These are phyloP conservation scores for Teratosphaeria destructans DNA, from an alignment of 2,329 filamentous ascomycete genomes.

Conservation along the genomic window DNA sequence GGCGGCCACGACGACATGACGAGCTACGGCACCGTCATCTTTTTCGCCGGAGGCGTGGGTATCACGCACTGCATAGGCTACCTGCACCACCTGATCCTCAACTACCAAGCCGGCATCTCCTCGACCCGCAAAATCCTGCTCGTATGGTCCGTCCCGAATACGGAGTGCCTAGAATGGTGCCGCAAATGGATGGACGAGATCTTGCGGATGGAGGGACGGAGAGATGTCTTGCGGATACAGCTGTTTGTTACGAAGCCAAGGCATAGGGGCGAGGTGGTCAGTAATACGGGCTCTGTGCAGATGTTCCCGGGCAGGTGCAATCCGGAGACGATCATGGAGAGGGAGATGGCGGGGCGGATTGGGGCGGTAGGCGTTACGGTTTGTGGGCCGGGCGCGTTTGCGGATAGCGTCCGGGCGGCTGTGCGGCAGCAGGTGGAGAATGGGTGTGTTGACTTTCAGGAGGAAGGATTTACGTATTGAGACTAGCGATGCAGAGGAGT, in stretches of 20 bases:
- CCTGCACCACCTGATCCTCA: slow-evolving; percentile 59
- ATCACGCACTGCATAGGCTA: slow-evolving; percentile 72
- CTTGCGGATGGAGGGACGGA: slow-evolving; percentile 47
- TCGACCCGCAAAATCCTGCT: slow-evolving; percentile 62
- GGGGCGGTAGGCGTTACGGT: slow-evolving; percentile 53
- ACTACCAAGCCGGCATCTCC: slow-evolving; percentile 58
- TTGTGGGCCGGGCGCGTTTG: slow-evolving; percentile 53
- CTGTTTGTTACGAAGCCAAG: slow-evolving; percentile 54
- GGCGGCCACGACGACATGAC: slow-evolving; percentile 59
- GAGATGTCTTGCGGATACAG: slow-evolving; percentile 49
- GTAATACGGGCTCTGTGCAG: slow-evolving; percentile 47
- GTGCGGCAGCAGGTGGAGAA: slow-evolving; percentile 42
- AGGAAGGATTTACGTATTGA: slow-evolving; percentile 52
- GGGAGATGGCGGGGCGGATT: slow-evolving; percentile 42
- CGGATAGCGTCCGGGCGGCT: slow-evolving; percentile 49
- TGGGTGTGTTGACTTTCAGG: slow-evolving; percentile 50
- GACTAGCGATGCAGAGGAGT: background rate
- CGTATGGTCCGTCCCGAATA: slow-evolving; percentile 69
- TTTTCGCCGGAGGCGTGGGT: slow-evolving; percentile 72
- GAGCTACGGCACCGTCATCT: slow-evolving; percentile 67
- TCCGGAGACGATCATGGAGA: slow-evolving; percentile 45
- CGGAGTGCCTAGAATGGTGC: slow-evolving; percentile 55
- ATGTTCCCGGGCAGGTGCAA: slow-evolving; percentile 52
- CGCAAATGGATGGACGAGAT: slow-evolving; percentile 56
- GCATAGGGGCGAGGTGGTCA: slow-evolving; percentile 43